Conservation (phyloP, 208 protist species). For the Giardia muris region DNA sequence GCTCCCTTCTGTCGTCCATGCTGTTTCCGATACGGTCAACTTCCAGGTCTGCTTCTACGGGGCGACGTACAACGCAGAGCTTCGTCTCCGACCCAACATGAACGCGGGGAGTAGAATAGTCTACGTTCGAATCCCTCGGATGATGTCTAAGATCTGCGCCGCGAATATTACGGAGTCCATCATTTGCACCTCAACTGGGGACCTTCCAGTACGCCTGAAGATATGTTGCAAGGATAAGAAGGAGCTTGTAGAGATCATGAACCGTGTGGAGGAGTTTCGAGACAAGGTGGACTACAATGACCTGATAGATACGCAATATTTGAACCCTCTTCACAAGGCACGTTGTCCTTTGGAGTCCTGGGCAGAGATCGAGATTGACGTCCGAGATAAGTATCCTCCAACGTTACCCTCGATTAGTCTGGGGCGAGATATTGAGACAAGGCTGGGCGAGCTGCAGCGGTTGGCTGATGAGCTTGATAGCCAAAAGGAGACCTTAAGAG, state of each 20-base stretch:
- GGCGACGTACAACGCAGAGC: neutral
- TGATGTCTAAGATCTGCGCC: neutral
- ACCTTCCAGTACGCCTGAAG: neutral
- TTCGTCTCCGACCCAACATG: neutral
- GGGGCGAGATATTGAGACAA: neutral
- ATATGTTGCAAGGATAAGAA: neutral
- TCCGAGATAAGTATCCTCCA: neutral
- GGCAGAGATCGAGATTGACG: neutral
- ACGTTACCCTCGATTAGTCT: neutral
- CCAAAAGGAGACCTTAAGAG: neutral
- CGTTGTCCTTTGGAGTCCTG: neutral
- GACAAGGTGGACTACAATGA: neutral
- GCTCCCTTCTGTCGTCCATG: neutral
- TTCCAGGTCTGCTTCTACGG: neutral
- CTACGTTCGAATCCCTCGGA: neutral
- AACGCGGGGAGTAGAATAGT: neutral
- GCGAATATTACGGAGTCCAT: neutral
- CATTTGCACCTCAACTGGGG: neutral
- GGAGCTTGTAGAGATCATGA: neutral
- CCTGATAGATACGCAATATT: neutral
- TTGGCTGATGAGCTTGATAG: neutral
- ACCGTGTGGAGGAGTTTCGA: neutral
- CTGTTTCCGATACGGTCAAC: neutral
- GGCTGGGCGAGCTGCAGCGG: neutral
- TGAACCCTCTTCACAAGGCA: neutral